Conservation (phyloP, 2,329 filamentous ascomycete genomes). For the Bretziella fagacearum region DNA sequence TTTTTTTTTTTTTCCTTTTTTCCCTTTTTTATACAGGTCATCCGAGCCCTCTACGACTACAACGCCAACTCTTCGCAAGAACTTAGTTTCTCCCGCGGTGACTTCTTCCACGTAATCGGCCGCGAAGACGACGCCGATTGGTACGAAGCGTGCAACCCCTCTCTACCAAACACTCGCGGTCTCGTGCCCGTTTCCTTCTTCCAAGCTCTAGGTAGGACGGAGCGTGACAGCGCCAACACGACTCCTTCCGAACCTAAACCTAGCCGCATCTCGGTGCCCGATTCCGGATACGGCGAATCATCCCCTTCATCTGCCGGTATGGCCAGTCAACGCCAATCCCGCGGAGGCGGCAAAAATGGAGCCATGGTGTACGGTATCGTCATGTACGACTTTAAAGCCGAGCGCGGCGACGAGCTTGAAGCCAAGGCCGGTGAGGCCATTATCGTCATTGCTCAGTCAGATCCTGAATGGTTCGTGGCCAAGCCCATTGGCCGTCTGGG, state of each 20-base stretch:
- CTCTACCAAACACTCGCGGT: constrained; percentile 69
- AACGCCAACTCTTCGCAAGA: constrained; percentile 59
- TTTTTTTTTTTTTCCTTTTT: background rate
- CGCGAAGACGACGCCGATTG: constrained; percentile 88
- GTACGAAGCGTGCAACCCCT: constrained; percentile 97
- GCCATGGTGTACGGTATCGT: constrained; percentile 95
- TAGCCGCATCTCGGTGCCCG: constrained; percentile 32
- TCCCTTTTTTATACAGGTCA: constrained; percentile 39
- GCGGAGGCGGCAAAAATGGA: constrained; percentile 30
- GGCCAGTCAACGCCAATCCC: constrained; percentile 30
- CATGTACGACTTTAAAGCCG: constrained; percentile 90
- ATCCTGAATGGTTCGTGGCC: constrained; percentile 97
- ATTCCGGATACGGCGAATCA: constrained; percentile 69
- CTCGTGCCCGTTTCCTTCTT: constrained; percentile 91
- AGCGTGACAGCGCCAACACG: constrained; percentile 45
- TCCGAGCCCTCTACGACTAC: constrained; percentile 92
- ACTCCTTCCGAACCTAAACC: constrained; percentile 38
- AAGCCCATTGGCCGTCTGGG: constrained; percentile 98
- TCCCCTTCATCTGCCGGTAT: constrained; percentile 13
- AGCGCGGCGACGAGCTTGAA: constrained; percentile 88
- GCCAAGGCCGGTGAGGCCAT: constrained; percentile 92
- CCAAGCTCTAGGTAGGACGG: constrained; percentile 78
- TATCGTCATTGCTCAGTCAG: constrained; percentile 95
- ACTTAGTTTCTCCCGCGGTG: constrained; percentile 81
- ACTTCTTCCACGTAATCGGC: constrained; percentile 96